These are phyloP conservation scores for Paratrypanosoma confusum DNA, from an alignment of 208 protist genomes.

Conservation along the genomic window DNA sequence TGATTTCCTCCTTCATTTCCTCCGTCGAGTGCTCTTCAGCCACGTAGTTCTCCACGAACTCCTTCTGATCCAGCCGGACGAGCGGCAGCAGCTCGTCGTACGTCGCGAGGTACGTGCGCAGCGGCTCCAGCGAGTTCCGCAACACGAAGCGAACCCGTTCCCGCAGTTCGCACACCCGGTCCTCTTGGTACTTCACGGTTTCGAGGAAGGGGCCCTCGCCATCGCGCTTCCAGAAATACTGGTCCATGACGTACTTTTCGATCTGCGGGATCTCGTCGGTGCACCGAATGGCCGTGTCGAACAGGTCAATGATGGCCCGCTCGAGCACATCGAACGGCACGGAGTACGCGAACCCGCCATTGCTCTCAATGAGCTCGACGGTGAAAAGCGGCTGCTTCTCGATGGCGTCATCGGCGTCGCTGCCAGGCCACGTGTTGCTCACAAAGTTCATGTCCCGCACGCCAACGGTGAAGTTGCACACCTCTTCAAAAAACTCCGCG, in stretches of 20 bases:
- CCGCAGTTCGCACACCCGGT: slow-evolving; percentile 62
- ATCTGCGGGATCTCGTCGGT: slow-evolving; percentile 87
- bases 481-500: slow-evolving; percentile 86
- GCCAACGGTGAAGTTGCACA: slow-evolving; percentile 77
- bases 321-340: slow-evolving; percentile 83
- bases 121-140: slow-evolving; percentile 57
- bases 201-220: slow-evolving; percentile 85
- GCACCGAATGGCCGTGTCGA: slow-evolving; percentile 80
- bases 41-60: slow-evolving; percentile 80
- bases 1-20: slow-evolving; percentile 88
- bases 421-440: slow-evolving; percentile 83
- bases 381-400: slow-evolving; percentile 91
- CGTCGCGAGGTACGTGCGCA: slow-evolving; percentile 76
- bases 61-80: slow-evolving; percentile 71
- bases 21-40: slow-evolving; percentile 76
- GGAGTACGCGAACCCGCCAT: slow-evolving; percentile 79
- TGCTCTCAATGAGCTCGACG: slow-evolving; percentile 74
- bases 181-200: slow-evolving; percentile 78
- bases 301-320: slow-evolving; percentile 73
- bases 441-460: slow-evolving; percentile 86
- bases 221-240: slow-evolving; percentile 90
- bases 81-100: slow-evolving; percentile 88
- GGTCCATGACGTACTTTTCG: slow-evolving; percentile 89
- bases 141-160: slow-evolving; percentile 53
- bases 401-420: slow-evolving; percentile 85